A percentile compares a stretch with the other conserved stretches of the same genome.
These are phyloP conservation scores for Lepiota brunneoincarnata DNA, from an alignment of 768 basidiomycete genomes.

Conservation along the genomic window DNA sequence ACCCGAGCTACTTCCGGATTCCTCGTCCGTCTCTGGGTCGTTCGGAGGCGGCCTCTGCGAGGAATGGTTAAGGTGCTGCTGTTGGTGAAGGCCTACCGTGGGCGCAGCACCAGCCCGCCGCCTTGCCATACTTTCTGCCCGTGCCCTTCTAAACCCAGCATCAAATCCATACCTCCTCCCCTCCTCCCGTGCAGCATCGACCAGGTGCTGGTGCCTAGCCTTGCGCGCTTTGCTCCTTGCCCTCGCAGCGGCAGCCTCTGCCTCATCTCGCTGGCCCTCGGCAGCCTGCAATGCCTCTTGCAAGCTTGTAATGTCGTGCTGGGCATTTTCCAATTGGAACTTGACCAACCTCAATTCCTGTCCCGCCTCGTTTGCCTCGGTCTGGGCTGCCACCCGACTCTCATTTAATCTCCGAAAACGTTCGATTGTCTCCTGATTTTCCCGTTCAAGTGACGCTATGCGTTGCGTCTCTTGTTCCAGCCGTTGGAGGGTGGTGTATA, in stretches of 20 bases:
- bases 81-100: not conserved
- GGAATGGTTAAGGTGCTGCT: not conserved
- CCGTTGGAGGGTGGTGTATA: conserved; percentile 32
- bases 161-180: conserved; percentile 50
- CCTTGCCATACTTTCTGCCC: conserved; percentile 25
- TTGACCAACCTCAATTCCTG: conserved; percentile 37
- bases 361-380: conserved; percentile 31
- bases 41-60: not conserved
- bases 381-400: conserved; percentile 31
- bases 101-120: conserved; percentile 10
- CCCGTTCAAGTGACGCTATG: conserved; percentile 31
- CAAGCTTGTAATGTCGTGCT: conserved; percentile 50
- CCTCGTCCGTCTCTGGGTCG: not conserved
- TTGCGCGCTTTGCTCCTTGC: conserved; percentile 50
- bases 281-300: conserved; percentile 45
- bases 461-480: conserved; percentile 33
- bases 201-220: conserved; percentile 47
- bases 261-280: conserved; percentile 54
- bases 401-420: conserved; percentile 34
- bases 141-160: conserved; percentile 43
- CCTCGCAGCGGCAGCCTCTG: conserved; percentile 50
- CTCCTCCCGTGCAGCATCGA: conserved; percentile 55
- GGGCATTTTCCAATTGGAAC: conserved; percentile 37
- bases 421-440: conserved; percentile 28
- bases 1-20: not conserved